Base-by-base conservation (phyloP, 1,284 basidiomycete species). In the Chalciporus sp. region DNA sequence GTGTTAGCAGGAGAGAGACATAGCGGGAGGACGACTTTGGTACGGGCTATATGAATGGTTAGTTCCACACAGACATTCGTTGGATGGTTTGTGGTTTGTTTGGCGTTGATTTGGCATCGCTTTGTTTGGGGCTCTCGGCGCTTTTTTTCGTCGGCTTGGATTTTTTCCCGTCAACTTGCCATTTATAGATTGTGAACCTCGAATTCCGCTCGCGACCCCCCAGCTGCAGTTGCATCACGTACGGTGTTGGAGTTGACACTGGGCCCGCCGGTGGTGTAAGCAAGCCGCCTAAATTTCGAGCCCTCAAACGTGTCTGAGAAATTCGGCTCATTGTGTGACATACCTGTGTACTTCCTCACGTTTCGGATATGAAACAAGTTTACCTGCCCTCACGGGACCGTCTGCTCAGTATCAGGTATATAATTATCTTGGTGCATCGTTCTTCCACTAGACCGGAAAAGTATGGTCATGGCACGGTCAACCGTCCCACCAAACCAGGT, bases 221-320 rank as follows among this genome's bases (percentile, higher is more conserved):
- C 11, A 26, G n/a, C 12, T 10, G 12, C 26, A 14, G n/a, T 41
- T 35, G 7, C 20, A 35, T 19, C 29, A 31, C 52, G 47, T 40
- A n/a, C 42, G 40, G 39, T 46, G 47, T 45, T 35, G 35, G 42
- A n/a, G n/a, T n/a, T n/a, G n/a, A n/a, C n/a, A n/a, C n/a, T n/a
- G n/a, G n/a, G n/a, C n/a, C n/a, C n/a, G n/a, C n/a, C n/a, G n/a
- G 23, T 23, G 23, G 23, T 23, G 23, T 23, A 23, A 23, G 23
- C 6, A 3, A 6, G 47, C 52, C 19, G 35, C 28, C 27, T 35
- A 35, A 52, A 12, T 29, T 43, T 47, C 17, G 28, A 47, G 42
- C 57, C 57, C 57, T 51, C 40, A 37, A 58, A 59, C 57, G 58
- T 59, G 58, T 59, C 27, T 58, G 49, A 51, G 48, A 58, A 57